A percentile compares a stretch with the other conserved stretches of the same genome.
phyloP scores from a whole-genome alignment of 805 yeast genomes.

The Ogataea naganishii region DNA sequence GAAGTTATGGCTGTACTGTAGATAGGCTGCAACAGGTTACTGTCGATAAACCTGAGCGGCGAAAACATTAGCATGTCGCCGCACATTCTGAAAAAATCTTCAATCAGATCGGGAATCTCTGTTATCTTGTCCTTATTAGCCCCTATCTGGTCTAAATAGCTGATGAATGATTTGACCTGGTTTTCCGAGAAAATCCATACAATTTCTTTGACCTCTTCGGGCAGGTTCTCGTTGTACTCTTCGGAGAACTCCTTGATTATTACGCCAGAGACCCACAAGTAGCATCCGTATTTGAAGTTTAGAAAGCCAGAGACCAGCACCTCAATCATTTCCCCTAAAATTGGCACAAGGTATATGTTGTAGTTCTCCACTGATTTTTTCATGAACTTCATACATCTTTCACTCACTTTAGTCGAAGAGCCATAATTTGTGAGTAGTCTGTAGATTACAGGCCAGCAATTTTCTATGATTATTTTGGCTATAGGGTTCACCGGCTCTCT shows the following conservation, averaged over 20 bases:
- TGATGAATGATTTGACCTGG: slow-evolving; percentile 54
- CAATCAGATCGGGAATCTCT: slow-evolving; percentile 59
- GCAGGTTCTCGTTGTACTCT: slow-evolving; percentile 29
- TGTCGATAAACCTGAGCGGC: slow-evolving; percentile 43
- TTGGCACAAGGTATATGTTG: slow-evolving; percentile 44
- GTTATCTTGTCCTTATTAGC: slow-evolving; percentile 13
- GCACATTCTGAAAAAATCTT: slow-evolving; percentile 80
- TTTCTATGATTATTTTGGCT: slow-evolving; percentile 42
- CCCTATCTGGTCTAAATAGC: slow-evolving; percentile 20
- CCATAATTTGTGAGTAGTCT: slow-evolving; percentile 47
- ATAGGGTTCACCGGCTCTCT: slow-evolving; percentile 35
- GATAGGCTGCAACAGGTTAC: slow-evolving; percentile 35
- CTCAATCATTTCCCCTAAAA: slow-evolving; percentile 57
- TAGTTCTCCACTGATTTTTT: slow-evolving; percentile 58
- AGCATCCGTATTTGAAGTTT: slow-evolving; percentile 66
- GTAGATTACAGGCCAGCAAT: slow-evolving; percentile 50
- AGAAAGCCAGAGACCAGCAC: slow-evolving; percentile 65
- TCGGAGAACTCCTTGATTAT: slow-evolving; percentile 66
- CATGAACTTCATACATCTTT: slow-evolving; percentile 61
- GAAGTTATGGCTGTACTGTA: slow-evolving; percentile 52
- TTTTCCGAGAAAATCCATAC: slow-evolving; percentile 69
- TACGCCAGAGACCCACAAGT: slow-evolving; percentile 83
- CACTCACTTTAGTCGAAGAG: slow-evolving; percentile 55
- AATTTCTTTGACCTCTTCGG: slow-evolving; percentile 38
- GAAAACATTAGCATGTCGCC: slow-evolving; percentile 70